Base-by-base conservation (phyloP, 371 early-diverging fungal genomes). In the Apophysomyces sp. region DNA sequence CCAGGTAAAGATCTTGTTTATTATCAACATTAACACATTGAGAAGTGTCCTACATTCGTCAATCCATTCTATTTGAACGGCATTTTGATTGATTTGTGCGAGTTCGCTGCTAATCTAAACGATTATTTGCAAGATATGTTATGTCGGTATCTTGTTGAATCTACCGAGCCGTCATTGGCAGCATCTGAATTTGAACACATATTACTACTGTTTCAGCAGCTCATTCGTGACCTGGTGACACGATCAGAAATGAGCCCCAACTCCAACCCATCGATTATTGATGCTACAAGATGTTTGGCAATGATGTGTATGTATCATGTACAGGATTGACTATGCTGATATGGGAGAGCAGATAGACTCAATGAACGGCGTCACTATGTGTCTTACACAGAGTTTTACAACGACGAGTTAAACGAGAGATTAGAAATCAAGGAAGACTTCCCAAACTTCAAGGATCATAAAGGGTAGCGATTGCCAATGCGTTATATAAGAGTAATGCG, bases 361-460 rank as follows among this genome's bases (percentile, higher is more conserved):
- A 89, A 89, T 58, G 80, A 83, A 51, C 18, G 71, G 12, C 59
- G 70, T n/a, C 57, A 66, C 18, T 63, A 82, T 31, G 73, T 86
- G 12, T 60, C 74, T 0, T 87, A 81, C 51, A 70, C 81, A 3
- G 78, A 73, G 5, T 94, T 93, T 60, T 94, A 94, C 69, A 92
- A 91, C 62, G 85, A 82, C 26, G 72, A 84, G 0, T 78, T 94
- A 16, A 92, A 92, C 62, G 92, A 88, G 31, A 72, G 78, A 8
- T 65, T 92, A n/a, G 92, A 92, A 37, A 87, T 92, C 53, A 92
- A 91, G 61, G 92, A 92, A 40, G 94, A 94, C 58, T 91, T 88
- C 56, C 90, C 92, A 4, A 84, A 83, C 37, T 92, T 84, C 62
- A 89, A 90, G 61, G 76, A 84, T 37, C 85, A 83, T 49, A 87